Evolutionary conservation across 805 yeast species (phyloP), one percentile per base, ranked within the genome.

Genomic region (Lachancea nothofagi): DNA sequence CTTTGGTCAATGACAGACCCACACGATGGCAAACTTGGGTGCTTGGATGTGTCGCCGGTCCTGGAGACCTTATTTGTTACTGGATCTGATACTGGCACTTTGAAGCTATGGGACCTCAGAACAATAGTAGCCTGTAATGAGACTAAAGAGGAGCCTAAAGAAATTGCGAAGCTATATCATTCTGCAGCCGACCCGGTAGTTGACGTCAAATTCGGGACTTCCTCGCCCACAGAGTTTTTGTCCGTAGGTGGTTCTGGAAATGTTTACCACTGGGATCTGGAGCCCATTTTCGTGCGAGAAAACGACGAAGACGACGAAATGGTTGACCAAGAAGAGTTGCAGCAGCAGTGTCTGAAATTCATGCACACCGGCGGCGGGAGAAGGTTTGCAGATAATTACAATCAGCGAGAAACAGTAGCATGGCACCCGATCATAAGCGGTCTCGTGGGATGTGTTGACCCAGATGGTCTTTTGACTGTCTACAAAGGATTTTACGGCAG

Each of bases 251-350:
- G 51, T 13, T 46, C 55, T 7, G 65, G 64, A 19, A 57, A 57
- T 31, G 56, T 60, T 6, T 57, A 60, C 42, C 65, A 60, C 19
- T 60, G 65, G 65, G 59, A 59, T 40, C 38, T 57, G 26, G 71
- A 66, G 44, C 64, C 49, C 28, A 61, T 56, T 33, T 61, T 60
- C 19, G 69, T 70, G 21, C 42, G 33, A 9, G 73, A 66, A 22
- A 72, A 68, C 22, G 71, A 62, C 7, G 75, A 67, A 14, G 70
- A 65, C 13, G 71, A 63, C n/a, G 70, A 65, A 4, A 61, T 54
- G 18, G 75, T 64, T 3, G 67, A 64, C 31, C 62, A 67, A 12
- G 84, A 52, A 40, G 48, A 53, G 29, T 36, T 54, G 29, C 59
- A 57, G 40, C 50, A 53, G 7, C 59, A 50, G 29, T 59, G 59